Percentiles rank a stretch among this genome's conserved stretches.
These are phyloP conservation scores for Casuarina cunninghamiana DNA, from an alignment of 306 rosid species.

Conservation along the genomic window DNA sequence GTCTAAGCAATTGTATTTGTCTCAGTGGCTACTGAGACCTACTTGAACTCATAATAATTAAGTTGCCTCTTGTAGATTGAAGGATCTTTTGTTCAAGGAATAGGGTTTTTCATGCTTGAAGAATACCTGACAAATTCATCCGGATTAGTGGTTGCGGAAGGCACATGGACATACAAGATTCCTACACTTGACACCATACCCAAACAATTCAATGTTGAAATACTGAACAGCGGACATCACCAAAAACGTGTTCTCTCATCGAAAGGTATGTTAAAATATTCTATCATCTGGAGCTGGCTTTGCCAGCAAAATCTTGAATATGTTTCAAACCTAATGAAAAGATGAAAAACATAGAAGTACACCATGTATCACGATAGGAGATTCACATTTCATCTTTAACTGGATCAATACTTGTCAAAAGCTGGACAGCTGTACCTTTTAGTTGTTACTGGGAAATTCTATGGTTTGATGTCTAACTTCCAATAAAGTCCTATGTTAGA, in stretches of 20 bases:
- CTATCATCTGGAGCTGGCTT: background rate
- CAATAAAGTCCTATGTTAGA: background rate
- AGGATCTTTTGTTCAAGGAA: conserved; percentile 92
- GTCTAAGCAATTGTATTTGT: background rate
- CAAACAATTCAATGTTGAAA: conserved; percentile 71
- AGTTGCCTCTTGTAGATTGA: conserved; percentile 69
- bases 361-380: background rate
- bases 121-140: conserved; percentile 60
- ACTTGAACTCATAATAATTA: background rate
- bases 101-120: conserved; percentile 91
- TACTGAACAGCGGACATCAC: conserved; percentile 77
- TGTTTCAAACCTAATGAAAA: background rate
- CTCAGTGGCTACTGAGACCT: background rate
- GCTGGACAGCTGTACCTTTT: background rate
- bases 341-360: background rate
- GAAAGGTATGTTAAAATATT: conserved; percentile 54
- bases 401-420: background rate
- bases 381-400: too few species aligned
- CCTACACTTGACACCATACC: conserved; percentile 90
- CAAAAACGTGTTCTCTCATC: conserved; percentile 80
- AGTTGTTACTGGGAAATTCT: background rate
- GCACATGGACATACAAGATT: conserved; percentile 93
- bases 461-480: background rate
- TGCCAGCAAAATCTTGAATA: background rate
- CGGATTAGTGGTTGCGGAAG: conserved; percentile 64